Evolutionary conservation across 2,329 filamentous ascomycete species (phyloP).

Genomic region (Aspergillus puulaauensis): DNA sequence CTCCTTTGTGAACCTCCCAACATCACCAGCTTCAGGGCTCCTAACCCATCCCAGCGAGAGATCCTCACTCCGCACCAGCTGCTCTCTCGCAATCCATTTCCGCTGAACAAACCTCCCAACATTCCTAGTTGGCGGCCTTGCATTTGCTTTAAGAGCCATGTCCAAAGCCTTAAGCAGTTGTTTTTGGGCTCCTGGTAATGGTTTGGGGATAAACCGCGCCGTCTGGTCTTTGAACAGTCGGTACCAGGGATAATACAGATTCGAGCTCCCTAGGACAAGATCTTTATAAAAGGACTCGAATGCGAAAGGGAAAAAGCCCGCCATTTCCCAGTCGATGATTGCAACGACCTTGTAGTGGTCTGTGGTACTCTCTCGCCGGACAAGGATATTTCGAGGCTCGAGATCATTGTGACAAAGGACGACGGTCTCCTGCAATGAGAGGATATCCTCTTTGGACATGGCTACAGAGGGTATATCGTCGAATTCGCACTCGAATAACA

Average conservation of each 20-base stretch:
- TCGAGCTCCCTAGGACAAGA: background rate
- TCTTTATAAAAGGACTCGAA: background rate
- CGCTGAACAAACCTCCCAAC: too few relatives aligned
- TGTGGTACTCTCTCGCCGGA: background rate
- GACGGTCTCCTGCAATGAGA: background rate
- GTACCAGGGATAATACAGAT: background rate
- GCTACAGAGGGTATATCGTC: background rate
- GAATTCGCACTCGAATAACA: background rate
- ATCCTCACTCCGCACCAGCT: background rate
- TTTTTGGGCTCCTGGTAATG: background rate
- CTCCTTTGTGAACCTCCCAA: background rate
- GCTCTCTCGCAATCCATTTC: too few relatives aligned
- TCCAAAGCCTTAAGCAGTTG: too few relatives aligned
- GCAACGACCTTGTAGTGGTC: background rate
- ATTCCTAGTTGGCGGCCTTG: too few relatives aligned
- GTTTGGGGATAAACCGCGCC: background rate
- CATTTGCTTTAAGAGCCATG: too few relatives aligned
- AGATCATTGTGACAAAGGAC: background rate
- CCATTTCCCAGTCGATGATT: background rate
- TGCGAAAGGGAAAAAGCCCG: background rate
- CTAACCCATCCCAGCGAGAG: background rate
- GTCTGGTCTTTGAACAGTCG: background rate
- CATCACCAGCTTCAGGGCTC: background rate
- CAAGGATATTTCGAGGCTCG: background rate
- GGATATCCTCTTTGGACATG: background rate